These are phyloP conservation scores for Neofusicoccum parvum DNA, from an alignment of 2,329 filamentous ascomycete genomes.

Conservation along the genomic window DNA sequence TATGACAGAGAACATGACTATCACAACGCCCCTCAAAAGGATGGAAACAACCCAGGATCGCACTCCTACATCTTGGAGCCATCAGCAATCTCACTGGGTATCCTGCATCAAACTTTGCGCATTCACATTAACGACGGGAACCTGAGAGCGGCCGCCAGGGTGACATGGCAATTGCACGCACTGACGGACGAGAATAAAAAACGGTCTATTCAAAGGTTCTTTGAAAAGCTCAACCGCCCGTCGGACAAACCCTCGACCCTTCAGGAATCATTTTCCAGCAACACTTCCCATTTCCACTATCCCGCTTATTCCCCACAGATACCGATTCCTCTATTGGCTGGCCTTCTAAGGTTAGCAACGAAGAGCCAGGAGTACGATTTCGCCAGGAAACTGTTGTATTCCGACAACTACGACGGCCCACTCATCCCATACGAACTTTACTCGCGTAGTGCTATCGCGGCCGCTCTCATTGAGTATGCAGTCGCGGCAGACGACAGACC, in stretches of 20 bases:
- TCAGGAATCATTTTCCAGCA: constrained; percentile 33
- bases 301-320: constrained; percentile 49
- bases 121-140: constrained; percentile 44
- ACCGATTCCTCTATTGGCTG: constrained; percentile 51
- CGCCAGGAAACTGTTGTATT: constrained; percentile 57
- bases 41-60: constrained; percentile 23
- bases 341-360: constrained; percentile 54
- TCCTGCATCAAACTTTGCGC: constrained; percentile 47
- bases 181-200: constrained; percentile 49
- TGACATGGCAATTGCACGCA: constrained; percentile 41
- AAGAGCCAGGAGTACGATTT: constrained; percentile 51
- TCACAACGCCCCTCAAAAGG: constrained; percentile 36
- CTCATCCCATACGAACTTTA: constrained; percentile 51
- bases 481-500: constrained; percentile 49
- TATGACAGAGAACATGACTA: constrained; percentile 45
- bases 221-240: constrained; percentile 34
- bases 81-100: constrained; percentile 43
- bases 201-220: constrained; percentile 46
- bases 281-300: constrained; percentile 36
- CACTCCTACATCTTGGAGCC: constrained; percentile 49
- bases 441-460: constrained; percentile 49
- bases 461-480: constrained; percentile 59
- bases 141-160: constrained; percentile 39
- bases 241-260: constrained; percentile 24
- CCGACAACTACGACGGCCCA: constrained; percentile 57